Evolutionary conservation across 306 rosid genomes (phyloP).

Genomic region (Astragalus glycyphyllos): DNA sequence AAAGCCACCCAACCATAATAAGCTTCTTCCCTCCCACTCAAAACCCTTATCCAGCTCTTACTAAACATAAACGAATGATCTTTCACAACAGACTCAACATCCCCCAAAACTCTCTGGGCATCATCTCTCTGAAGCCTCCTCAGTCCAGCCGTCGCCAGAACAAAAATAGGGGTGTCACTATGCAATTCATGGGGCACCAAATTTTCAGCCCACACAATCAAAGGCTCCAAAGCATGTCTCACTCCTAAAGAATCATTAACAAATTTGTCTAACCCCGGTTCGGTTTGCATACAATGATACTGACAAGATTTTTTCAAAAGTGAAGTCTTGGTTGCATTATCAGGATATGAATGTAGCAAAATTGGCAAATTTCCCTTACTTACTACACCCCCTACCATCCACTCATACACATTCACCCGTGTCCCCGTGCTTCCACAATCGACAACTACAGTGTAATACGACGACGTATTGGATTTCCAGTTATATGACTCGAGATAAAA

Average conservation of each 20-base stretch:
- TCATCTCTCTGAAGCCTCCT: slow-evolving; percentile 60
- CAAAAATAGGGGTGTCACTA: slow-evolving; percentile 61
- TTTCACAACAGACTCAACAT: slow-evolving; percentile 60
- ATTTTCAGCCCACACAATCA: slow-evolving; percentile 71
- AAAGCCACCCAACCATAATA: slow-evolving; percentile 92
- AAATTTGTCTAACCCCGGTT: slow-evolving; percentile 77
- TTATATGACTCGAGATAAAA: slow-evolving; percentile 50
- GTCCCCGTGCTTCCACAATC: slow-evolving; percentile 93
- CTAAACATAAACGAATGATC: slow-evolving; percentile 53
- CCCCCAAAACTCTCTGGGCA: slow-evolving; percentile 52
- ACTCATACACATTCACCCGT: slow-evolving; percentile 68
- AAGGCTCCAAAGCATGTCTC: slow-evolving; percentile 69
- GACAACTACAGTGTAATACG: slow-evolving; percentile 73
- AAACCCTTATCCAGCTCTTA: slow-evolving; percentile 75
- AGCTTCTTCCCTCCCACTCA: slow-evolving; percentile 91
- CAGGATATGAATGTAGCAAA: slow-evolving; percentile 68
- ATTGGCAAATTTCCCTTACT: slow-evolving; percentile 53
- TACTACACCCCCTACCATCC: slow-evolving; percentile 44
- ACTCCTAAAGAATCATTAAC: slow-evolving; percentile 69
- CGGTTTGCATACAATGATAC: slow-evolving; percentile 89
- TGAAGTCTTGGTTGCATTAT: slow-evolving; percentile 52
- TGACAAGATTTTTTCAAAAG: slow-evolving; percentile 62
- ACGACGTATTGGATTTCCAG: slow-evolving; percentile 38
- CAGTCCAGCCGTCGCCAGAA: slow-evolving; percentile 84
- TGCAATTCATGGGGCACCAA: slow-evolving; percentile 59